These are phyloP conservation scores for Leccinum ochraceum DNA, from an alignment of 768 basidiomycete species.

Conservation along the genomic window DNA sequence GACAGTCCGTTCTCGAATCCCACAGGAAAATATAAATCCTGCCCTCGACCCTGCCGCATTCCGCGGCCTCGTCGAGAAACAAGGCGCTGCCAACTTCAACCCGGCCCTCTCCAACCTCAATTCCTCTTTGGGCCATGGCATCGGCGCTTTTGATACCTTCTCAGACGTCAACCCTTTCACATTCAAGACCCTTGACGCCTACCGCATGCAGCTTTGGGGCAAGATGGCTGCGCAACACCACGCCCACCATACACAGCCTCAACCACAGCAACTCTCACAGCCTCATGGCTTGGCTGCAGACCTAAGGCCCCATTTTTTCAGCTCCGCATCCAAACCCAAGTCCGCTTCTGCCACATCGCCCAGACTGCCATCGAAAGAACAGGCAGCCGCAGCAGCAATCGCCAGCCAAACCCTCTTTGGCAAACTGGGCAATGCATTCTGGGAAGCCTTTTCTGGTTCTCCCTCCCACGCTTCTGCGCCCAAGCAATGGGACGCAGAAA, in stretches of 20 bases:
- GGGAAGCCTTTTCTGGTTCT: conserved; percentile 82
- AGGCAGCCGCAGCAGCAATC: conserved; percentile 53
- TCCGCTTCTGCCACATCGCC: conserved; percentile 43
- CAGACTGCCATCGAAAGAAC: conserved; percentile 32
- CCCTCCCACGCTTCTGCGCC: conserved; percentile 21
- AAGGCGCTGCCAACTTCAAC: conserved; percentile 32
- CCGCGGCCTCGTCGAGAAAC: conserved; percentile 32
- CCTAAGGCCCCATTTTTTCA: conserved; percentile 41
- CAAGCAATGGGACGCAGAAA: conserved; percentile 67
- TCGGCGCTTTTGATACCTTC: conserved; percentile 71
- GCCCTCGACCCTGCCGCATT: conserved; percentile 22
- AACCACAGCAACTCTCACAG: conserved; percentile 21
- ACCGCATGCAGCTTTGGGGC: conserved; percentile 91
- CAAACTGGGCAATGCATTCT: conserved; percentile 76
- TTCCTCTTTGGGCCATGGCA: conserved; percentile 23
- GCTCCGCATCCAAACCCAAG: conserved; percentile 12
- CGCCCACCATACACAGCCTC: conserved; percentile 41
- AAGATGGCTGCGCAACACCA: conserved; percentile 80
- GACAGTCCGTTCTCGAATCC: conserved; percentile 23
- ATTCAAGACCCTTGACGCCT: conserved; percentile 82
- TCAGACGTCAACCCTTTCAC: conserved; percentile 82
- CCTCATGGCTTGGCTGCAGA: conserved; percentile 41
- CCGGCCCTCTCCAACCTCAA: conserved; percentile 32
- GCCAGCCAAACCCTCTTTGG: conserved; percentile 75
- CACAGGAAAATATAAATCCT: conserved; percentile 30